phyloP scores from a whole-genome alignment of 1,284 basidiomycete species.

The Cutaneotrichosporon cavernicola region DNA sequence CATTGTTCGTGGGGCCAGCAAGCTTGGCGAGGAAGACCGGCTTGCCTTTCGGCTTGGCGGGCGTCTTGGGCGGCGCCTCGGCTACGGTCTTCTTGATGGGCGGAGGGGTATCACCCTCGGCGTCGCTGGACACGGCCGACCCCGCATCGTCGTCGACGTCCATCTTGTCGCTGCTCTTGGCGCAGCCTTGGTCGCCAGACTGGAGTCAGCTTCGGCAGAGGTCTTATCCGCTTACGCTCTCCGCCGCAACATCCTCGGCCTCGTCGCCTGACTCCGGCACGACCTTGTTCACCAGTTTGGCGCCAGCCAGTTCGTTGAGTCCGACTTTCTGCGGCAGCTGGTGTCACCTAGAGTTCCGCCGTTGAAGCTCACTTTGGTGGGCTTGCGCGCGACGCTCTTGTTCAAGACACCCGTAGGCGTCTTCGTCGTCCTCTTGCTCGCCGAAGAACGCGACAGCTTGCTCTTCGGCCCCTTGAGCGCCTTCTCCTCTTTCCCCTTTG shows the following conservation, averaged over 20 bases:
- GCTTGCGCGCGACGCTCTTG: background rate
- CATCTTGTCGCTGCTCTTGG: background rate
- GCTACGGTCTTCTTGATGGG: background rate
- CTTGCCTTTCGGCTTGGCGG: constrained; percentile 3
- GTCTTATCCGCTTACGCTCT: background rate
- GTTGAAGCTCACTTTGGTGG: background rate
- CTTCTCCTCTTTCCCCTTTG: background rate
- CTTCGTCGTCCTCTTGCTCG: background rate
- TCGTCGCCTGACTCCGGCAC: background rate
- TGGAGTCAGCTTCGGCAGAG: background rate
- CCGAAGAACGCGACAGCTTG: background rate
- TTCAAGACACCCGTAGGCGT: background rate
- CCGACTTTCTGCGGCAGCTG: background rate
- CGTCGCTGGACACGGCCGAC: background rate
- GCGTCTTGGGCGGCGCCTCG: constrained; percentile 2
- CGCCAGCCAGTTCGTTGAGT: background rate
- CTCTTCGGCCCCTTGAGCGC: background rate
- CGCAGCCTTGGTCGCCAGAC: background rate
- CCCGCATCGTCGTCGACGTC: background rate
- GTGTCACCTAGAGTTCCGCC: background rate
- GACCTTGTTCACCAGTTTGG: background rate
- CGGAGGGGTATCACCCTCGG: background rate
- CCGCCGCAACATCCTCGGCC: background rate
- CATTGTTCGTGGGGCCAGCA: background rate
- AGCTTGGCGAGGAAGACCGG: background rate